Percentiles rank a stretch among this genome's conserved stretches.
Evolutionary conservation across 2,329 filamentous ascomycete genomes (phyloP).

Genomic region (Hymenoscyphus repandus): DNA sequence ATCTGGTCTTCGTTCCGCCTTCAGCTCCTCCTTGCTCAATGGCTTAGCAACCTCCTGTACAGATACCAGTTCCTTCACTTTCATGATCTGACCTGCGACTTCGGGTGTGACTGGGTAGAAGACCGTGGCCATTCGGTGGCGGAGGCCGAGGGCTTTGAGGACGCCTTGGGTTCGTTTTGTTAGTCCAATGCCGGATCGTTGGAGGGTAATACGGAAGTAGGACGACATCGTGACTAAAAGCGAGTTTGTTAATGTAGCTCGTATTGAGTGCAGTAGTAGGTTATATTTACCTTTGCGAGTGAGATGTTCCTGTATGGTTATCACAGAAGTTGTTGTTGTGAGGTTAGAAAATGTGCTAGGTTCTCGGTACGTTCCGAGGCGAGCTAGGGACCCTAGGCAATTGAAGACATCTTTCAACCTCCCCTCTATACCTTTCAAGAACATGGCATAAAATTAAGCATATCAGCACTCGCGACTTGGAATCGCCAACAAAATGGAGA

Average conservation of each 20-base stretch:
- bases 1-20: constrained; percentile 57
- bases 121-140: constrained; percentile 66
- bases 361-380: constrained; percentile 1
- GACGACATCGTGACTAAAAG: constrained; percentile 39
- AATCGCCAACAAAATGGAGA: constrained; percentile 30
- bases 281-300: constrained; percentile 10
- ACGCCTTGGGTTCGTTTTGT: constrained; percentile 60
- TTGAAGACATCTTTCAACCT: constrained; percentile 3
- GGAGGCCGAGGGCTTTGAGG: constrained; percentile 64
- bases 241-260: not conserved
- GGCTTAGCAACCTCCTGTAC: constrained; percentile 60
- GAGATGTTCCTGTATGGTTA: constrained; percentile 2
- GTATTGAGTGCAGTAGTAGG: not conserved
- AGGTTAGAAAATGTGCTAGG: constrained; percentile 11
- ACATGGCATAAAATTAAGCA: constrained; percentile 20
- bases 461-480: constrained; percentile 3
- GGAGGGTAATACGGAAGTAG: constrained; percentile 68
- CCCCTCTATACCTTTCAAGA: constrained; percentile 4
- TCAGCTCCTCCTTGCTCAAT: constrained; percentile 55
- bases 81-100: constrained; percentile 69
- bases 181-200: constrained; percentile 68
- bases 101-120: constrained; percentile 65
- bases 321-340: constrained; percentile 3
- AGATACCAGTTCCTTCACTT: constrained; percentile 67
- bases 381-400: constrained; percentile 11